These are phyloP conservation scores for Isatis tinctoria DNA, from an alignment of 345 rosid species.

Conservation along the genomic window DNA sequence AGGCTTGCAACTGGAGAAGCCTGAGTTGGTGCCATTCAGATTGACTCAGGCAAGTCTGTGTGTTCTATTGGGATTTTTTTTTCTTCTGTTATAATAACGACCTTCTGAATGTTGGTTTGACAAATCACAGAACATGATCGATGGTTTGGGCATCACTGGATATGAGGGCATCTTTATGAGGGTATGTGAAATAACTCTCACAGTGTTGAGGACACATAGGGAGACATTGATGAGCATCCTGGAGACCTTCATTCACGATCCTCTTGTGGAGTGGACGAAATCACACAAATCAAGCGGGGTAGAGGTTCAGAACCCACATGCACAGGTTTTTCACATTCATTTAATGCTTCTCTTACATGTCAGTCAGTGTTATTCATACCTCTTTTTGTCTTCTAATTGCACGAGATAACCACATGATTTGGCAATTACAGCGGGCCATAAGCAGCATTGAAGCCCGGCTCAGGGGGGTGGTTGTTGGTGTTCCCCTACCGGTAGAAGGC, in stretches of 20 bases:
- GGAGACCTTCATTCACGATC: slow-evolving; percentile 99
- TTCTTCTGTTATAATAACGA: neutral
- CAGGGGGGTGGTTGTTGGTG: slow-evolving; percentile 92
- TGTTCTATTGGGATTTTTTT: neutral
- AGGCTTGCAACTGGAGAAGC: slow-evolving; percentile 94
- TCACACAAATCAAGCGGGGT: slow-evolving; percentile 91
- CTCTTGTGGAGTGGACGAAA: slow-evolving; percentile 98
- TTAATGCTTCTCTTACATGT: slow-evolving; percentile 8
- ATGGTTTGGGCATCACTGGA: slow-evolving; percentile 97
- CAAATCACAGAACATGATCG: slow-evolving; percentile 79
- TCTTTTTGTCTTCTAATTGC: neutral
- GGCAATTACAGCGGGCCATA: slow-evolving; percentile 73
- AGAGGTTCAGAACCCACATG: slow-evolving; percentile 99
- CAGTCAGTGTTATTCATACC: neutral
- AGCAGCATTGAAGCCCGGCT: slow-evolving; percentile 84
- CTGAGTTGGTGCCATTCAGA: slow-evolving; percentile 97
- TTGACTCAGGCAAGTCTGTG: slow-evolving; percentile 70
- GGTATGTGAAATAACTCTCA: slow-evolving; percentile 86
- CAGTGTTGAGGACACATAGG: slow-evolving; percentile 81
- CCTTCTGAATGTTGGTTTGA: slow-evolving; percentile 2
- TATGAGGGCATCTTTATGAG: slow-evolving; percentile 85
- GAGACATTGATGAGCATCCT: slow-evolving; percentile 95
- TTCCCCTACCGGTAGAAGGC: slow-evolving; percentile 91
- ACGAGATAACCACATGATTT: slow-evolving; percentile 9
- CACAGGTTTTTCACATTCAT: slow-evolving; percentile 56